These are phyloP conservation scores for Leptomonas pyrrhocoris DNA, from an alignment of 208 protist genomes.

Conservation along the genomic window DNA sequence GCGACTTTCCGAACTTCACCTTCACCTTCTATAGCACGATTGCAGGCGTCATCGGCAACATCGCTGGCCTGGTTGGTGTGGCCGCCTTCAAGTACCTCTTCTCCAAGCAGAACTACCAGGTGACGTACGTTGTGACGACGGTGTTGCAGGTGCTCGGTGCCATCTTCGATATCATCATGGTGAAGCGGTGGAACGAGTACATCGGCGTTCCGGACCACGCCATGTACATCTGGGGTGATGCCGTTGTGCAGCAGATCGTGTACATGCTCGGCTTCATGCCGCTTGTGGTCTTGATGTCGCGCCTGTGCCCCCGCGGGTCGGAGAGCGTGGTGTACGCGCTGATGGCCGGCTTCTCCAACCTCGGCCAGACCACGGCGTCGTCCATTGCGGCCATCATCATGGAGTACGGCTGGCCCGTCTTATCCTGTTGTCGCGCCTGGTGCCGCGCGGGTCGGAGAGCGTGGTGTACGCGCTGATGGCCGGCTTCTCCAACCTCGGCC, in stretches of 20 bases:
- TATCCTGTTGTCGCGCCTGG: conserved; percentile 71
- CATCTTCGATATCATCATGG: conserved; percentile 69
- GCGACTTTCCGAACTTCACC: conserved; percentile 65
- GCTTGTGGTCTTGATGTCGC: too few species aligned
- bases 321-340: too few species aligned
- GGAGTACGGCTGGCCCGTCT: too few species aligned
- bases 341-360: too few species aligned
- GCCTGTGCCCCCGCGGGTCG: too few species aligned
- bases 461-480: too few species aligned
- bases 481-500: conserved; percentile 82
- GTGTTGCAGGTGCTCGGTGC: conserved; percentile 39
- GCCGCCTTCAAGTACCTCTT: conserved; percentile 63
- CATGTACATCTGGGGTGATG: conserved; percentile 78
- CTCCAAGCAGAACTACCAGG: conserved; percentile 49
- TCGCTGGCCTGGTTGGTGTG: conserved; percentile 43
- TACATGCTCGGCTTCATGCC: too few species aligned
- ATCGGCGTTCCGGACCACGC: conserved; percentile 56
- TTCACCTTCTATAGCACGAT: conserved; percentile 73
- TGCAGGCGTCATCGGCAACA: conserved; percentile 42
- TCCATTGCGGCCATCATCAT: too few species aligned
- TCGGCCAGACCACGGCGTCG: too few species aligned
- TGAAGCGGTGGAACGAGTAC: conserved; percentile 64
- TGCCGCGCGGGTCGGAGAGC: too few species aligned
- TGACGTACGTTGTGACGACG: conserved; percentile 46
- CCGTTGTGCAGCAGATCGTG: too few species aligned